Evolutionary conservation across 768 basidiomycete genomes (phyloP), one percentile per base, ranked within the genome.

Genomic region (Tricholoma matsutake): DNA sequence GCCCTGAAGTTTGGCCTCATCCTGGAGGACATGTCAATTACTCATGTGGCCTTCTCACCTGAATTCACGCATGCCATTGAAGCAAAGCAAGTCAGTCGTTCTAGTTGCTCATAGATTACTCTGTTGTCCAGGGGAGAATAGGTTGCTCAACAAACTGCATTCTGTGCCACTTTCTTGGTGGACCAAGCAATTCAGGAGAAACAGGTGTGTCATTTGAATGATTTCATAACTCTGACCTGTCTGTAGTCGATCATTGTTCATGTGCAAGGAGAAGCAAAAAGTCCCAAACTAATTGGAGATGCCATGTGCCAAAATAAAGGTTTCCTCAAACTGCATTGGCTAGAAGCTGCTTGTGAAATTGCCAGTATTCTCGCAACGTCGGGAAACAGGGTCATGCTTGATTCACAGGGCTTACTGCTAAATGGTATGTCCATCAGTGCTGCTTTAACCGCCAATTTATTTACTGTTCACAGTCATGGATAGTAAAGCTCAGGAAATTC

Each of bases 171-270:
- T 6, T 99, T 97, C 84, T 80, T 98, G 61, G 97, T 99, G 51
- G 97, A 99, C 72, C 96, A 98, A 76, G 97, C 97, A 29, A 89
- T 97, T 65, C 97, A 99, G 76, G 97, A 99, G 80, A 98, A 99
- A 80, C 90, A 93, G 81, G 91, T 83, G 61, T 61, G 71, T 63
- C 58, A 53, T 14, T 55, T 11, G 13, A 56, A 34, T 51, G 49
- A 61, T 59, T 61, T 57, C n/a, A 34, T 59, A 18, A 25, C 16
- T 58, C 65, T 69, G 62, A 66, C 55, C 31, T 54, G 25, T 28
- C 58, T 59, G 9, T 64, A 97, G 92, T 96, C 94, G 22, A 99
- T 98, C 70, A 98, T 99, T 63, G 93, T 99, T 59, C 88, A 94
- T 34, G 97, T 97, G 3, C 91, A 97, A 78, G 97, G 97, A 82